Evolutionary conservation across 352 stramenopile genomes (phyloP).

Genomic region (Pythium rishiriense): DNA sequence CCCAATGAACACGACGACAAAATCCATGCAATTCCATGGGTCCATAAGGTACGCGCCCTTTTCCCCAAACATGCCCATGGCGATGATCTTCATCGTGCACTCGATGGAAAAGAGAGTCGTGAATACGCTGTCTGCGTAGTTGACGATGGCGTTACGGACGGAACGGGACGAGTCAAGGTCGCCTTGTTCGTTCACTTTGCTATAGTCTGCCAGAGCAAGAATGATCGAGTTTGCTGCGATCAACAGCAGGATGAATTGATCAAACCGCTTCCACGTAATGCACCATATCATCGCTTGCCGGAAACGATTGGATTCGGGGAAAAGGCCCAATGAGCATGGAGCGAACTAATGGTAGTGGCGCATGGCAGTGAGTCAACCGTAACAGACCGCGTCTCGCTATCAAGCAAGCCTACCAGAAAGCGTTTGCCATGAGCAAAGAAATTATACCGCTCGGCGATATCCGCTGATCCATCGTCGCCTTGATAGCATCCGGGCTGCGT

Average conservation of each 20-base stretch:
- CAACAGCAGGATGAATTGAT: constrained; percentile 82
- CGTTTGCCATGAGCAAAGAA: constrained; percentile 62
- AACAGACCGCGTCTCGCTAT: not conserved
- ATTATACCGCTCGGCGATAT: constrained; percentile 62
- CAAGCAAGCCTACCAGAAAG: constrained; percentile 40
- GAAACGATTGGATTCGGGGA: constrained; percentile 51
- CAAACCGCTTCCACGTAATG: constrained; percentile 75
- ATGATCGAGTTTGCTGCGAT: constrained; percentile 85
- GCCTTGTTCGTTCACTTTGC: constrained; percentile 44
- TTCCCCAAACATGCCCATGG: constrained; percentile 74
- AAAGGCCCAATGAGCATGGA: constrained; percentile 51
- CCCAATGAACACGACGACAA: constrained; percentile 86
- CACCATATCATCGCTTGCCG: constrained; percentile 61
- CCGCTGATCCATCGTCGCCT: constrained; percentile 50
- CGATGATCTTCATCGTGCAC: constrained; percentile 88
- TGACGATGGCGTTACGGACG: constrained; percentile 60
- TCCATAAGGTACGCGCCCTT: constrained; percentile 83
- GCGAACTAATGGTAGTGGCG: constrained; percentile 38
- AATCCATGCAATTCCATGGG: constrained; percentile 90
- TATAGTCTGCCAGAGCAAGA: constrained; percentile 78
- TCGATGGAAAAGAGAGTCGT: constrained; percentile 85
- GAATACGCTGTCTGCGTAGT: constrained; percentile 52
- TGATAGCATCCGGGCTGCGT: constrained; percentile 49
- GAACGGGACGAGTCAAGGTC: constrained; percentile 44
- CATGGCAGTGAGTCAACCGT: not conserved